A percentile compares a stretch with the other conserved stretches of the same genome.
Conservation (phyloP, 73 alveolate species). For the Effrenium voratum region DNA sequence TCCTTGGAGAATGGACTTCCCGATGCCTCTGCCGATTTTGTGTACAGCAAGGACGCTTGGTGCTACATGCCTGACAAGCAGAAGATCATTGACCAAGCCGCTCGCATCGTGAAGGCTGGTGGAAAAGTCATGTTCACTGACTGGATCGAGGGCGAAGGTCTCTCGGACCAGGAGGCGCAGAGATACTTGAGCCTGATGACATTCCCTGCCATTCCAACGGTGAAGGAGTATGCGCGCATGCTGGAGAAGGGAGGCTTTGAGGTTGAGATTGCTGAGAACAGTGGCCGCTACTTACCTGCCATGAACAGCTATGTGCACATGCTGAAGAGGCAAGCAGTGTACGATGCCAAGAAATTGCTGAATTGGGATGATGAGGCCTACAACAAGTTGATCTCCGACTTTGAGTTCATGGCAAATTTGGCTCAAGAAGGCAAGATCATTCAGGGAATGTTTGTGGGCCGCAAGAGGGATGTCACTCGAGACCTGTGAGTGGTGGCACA, state of each 20-base stretch:
- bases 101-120: constrained; percentile 79
- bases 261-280: constrained; percentile 52
- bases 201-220: constrained; percentile 50
- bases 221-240: constrained; percentile 57
- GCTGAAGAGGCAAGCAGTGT: constrained; percentile 56
- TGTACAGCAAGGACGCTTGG: constrained; percentile 85
- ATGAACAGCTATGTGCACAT: constrained; percentile 47
- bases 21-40: constrained; percentile 54
- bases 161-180: constrained; percentile 49
- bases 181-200: constrained; percentile 55
- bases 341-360: constrained; percentile 47
- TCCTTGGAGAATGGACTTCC: constrained; percentile 69
- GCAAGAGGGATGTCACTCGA: neutral
- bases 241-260: constrained; percentile 25
- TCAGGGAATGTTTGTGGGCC: constrained; percentile 47
- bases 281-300: constrained; percentile 58
- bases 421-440: constrained; percentile 55
- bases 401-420: constrained; percentile 55
- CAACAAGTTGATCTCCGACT: constrained; percentile 59
- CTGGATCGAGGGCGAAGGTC: constrained; percentile 71
- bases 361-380: constrained; percentile 38
- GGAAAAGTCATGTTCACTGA: constrained; percentile 57
- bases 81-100: constrained; percentile 59
- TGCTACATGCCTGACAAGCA: constrained; percentile 84
- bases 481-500: neutral